Percentiles rank a stretch among this genome's conserved stretches.
Evolutionary conservation across 352 stramenopile genomes (phyloP).

Genomic region (Albugo laibachii): DNA sequence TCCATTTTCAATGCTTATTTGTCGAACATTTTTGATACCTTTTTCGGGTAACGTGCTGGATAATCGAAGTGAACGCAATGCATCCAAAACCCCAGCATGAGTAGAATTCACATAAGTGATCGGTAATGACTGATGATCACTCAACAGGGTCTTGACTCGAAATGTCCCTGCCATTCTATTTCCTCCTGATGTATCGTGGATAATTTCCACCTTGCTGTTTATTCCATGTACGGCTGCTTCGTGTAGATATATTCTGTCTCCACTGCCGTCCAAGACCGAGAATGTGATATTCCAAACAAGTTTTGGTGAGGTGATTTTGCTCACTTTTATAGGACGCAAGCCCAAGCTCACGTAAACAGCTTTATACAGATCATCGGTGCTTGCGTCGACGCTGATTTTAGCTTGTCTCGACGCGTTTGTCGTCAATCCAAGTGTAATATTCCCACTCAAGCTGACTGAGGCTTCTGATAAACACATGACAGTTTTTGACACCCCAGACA

Average conservation of each 20-base stretch:
- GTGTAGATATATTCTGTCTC: too few relatives aligned
- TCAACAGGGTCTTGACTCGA: too few relatives aligned
- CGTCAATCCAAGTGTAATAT: slow-evolving; percentile 12
- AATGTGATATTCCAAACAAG: slow-evolving; percentile 17
- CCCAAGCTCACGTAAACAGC: slow-evolving; percentile 5
- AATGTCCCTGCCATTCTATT: too few relatives aligned
- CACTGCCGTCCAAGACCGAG: slow-evolving; percentile 11
- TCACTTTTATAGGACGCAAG: slow-evolving; percentile 9
- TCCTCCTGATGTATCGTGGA: slow-evolving; percentile 11
- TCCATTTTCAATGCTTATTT: neutral
- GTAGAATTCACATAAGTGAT: too few relatives aligned
- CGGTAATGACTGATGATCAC: too few relatives aligned
- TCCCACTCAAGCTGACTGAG: slow-evolving; percentile 6
- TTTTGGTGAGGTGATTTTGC: slow-evolving; percentile 7
- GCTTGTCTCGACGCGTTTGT: neutral
- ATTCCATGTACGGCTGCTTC: slow-evolving; percentile 10
- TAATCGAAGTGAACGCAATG: too few relatives aligned
- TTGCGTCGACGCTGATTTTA: slow-evolving; percentile 6
- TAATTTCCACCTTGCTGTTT: slow-evolving; percentile 5
- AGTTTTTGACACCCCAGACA: slow-evolving; percentile 3
- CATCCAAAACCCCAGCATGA: too few relatives aligned
- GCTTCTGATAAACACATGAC: slow-evolving; percentile 5
- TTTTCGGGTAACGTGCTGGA: too few relatives aligned
- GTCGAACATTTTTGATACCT: too few relatives aligned
- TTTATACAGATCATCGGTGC: slow-evolving; percentile 2